Percentiles rank a stretch among this genome's conserved stretches.
Evolutionary conservation across 2,329 filamentous ascomycete genomes (phyloP).

Genomic region (Cyclaneusma minus): DNA sequence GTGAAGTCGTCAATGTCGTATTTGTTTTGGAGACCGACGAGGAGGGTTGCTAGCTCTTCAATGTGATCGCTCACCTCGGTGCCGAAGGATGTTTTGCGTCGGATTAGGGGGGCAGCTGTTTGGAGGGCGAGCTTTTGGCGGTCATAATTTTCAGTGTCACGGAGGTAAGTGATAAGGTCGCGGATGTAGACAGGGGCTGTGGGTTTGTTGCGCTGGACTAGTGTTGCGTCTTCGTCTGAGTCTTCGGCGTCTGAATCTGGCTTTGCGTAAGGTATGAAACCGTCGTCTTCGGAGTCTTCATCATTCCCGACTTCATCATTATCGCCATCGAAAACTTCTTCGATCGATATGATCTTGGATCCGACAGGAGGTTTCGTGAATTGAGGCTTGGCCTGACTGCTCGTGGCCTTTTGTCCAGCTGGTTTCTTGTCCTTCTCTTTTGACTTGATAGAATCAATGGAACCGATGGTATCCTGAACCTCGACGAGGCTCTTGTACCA

Average conservation of each 20-base stretch:
- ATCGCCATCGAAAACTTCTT: constrained; percentile 48
- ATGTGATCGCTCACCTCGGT: constrained; percentile 75
- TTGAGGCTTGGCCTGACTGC: constrained; percentile 8
- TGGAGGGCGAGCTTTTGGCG: constrained; percentile 65
- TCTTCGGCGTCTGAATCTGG: constrained; percentile 81
- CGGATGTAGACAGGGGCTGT: constrained; percentile 81
- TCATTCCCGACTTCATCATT: constrained; percentile 26
- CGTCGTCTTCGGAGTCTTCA: constrained; percentile 22
- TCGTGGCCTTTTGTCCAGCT: constrained; percentile 6
- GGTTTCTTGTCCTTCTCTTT: constrained; percentile 7
- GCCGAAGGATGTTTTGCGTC: constrained; percentile 77
- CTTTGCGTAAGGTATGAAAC: constrained; percentile 63
- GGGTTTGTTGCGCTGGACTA: constrained; percentile 70
- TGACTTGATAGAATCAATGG: constrained; percentile 31
- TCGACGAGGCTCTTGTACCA: constrained; percentile 58
- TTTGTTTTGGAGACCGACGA: constrained; percentile 73
- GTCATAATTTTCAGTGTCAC: constrained; percentile 73
- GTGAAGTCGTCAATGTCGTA: constrained; percentile 69
- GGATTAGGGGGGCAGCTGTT: constrained; percentile 66
- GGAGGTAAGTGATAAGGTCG: constrained; percentile 64
- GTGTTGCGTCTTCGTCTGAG: constrained; percentile 81
- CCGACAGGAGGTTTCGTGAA: constrained; percentile 3
- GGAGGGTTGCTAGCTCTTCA: constrained; percentile 59
- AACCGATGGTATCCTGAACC: constrained; percentile 47
- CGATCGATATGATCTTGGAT: constrained; percentile 32